Percentiles rank a stretch among this genome's conserved stretches.
These are phyloP conservation scores for Plenodomus tracheiphilus DNA, from an alignment of 2,329 filamentous ascomycete genomes.

Conservation along the genomic window DNA sequence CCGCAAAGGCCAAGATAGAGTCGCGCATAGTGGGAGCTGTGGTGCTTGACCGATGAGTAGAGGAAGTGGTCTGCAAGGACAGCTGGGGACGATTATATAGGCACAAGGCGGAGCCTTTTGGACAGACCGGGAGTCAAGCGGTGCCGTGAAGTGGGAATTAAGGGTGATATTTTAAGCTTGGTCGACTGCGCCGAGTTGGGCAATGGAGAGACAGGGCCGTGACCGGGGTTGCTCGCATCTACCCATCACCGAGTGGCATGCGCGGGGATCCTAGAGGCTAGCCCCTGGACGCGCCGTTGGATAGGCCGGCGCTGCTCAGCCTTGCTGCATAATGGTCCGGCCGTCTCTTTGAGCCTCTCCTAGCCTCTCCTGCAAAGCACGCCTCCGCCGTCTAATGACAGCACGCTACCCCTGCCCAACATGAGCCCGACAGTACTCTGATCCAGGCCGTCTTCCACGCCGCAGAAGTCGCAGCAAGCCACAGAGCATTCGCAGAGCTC, in stretches of 20 bases:
- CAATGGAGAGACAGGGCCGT: slow-evolving; percentile 19
- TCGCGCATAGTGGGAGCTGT: slow-evolving; percentile 31
- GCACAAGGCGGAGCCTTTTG: background rate
- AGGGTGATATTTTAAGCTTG: slow-evolving; percentile 27
- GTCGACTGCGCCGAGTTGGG: slow-evolving; percentile 13
- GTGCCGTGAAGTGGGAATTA: background rate
- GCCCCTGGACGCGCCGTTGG: background rate
- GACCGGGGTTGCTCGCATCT: background rate
- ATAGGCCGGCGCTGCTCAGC: slow-evolving; percentile 19
- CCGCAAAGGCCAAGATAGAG: slow-evolving; percentile 33
- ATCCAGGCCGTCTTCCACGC: background rate
- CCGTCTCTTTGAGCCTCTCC: slow-evolving; percentile 23
- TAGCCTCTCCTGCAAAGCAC: background rate
- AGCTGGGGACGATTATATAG: slow-evolving; percentile 7
- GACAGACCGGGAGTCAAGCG: background rate
- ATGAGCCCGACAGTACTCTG: background rate
- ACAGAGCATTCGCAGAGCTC: no score
- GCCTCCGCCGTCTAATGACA: background rate
- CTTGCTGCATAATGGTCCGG: slow-evolving; percentile 22
- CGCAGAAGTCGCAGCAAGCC: background rate
- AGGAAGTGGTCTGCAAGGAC: background rate
- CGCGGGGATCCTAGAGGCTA: background rate
- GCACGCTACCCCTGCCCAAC: background rate
- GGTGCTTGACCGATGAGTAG: background rate
- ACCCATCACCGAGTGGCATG: background rate